phyloP scores from a whole-genome alignment of 202 grass and related monocot genomes.

The Zizania palustris region DNA sequence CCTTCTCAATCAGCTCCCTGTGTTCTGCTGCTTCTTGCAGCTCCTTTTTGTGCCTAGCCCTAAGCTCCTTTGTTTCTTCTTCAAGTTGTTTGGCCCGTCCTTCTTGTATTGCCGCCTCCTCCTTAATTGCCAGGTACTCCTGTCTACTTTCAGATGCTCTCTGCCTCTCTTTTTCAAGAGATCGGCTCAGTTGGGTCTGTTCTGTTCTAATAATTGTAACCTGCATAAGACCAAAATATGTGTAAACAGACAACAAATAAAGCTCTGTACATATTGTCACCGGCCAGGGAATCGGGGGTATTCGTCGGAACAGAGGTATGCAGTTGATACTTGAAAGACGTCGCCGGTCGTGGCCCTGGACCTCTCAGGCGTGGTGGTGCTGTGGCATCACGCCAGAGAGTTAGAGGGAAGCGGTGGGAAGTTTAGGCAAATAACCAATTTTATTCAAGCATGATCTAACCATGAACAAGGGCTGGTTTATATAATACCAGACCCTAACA shows the following conservation, averaged over 20 bases:
- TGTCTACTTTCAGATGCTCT: slow-evolving; percentile 98
- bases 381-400: no score
- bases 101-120: slow-evolving; percentile 91
- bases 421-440: no score
- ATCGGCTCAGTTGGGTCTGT: slow-evolving; percentile 95
- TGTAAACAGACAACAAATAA: slow-evolving; percentile 30
- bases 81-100: slow-evolving; percentile 85
- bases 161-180: slow-evolving; percentile 97
- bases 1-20: slow-evolving; percentile 92
- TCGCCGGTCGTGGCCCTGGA: no score
- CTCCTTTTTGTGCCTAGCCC: slow-evolving; percentile 78
- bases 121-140: slow-evolving; percentile 86
- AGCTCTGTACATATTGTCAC: no score
- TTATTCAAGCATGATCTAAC: no score
- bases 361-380: no score
- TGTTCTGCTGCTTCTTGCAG: slow-evolving; percentile 71
- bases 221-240: slow-evolving; percentile 54
- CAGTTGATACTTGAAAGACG: no score
- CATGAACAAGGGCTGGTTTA: no score
- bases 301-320: no score
- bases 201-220: slow-evolving; percentile 97
- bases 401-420: no score
- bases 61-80: slow-evolving; percentile 94
- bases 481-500: no score
- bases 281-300: no score